These are phyloP conservation scores for Populus davidiana DNA, from an alignment of 345 rosid genomes.

Conservation along the genomic window DNA sequence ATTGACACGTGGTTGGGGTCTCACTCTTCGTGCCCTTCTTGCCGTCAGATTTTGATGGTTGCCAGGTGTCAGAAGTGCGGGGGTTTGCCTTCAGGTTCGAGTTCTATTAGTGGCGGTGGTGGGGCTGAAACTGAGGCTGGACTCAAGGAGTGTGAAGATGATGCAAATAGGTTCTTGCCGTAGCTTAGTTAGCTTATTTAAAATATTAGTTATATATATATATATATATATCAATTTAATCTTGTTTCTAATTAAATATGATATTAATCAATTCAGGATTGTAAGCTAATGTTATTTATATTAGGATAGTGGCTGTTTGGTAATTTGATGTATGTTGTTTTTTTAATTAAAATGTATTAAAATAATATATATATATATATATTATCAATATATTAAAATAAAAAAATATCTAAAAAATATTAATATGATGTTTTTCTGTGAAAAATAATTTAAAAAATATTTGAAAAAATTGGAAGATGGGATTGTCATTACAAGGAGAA, in stretches of 20 bases:
- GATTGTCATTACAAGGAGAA: not conserved
- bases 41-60: conserved; percentile 70
- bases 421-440: no score
- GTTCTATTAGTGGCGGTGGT: conserved; percentile 30
- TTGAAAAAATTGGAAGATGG: not conserved
- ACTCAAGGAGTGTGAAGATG: conserved; percentile 49
- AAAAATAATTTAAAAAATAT: no score
- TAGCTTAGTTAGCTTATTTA: conserved; percentile 15
- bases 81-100: conserved; percentile 45
- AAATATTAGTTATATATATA: not conserved
- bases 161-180: conserved; percentile 42
- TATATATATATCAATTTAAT: not conserved
- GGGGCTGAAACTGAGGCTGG: conserved; percentile 34
- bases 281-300: not conserved
- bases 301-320: not conserved
- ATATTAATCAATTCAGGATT: not conserved
- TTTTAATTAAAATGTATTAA: no score
- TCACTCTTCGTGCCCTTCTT: conserved; percentile 92
- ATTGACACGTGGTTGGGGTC: conserved; percentile 92
- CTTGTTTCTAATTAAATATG: not conserved
- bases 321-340: no score
- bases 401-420: no score
- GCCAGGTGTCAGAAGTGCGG: conserved; percentile 75
- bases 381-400: no score
- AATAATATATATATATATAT: no score